phyloP scores from a whole-genome alignment of 169 alveolate genomes.

The Plasmodium vinckei region DNA sequence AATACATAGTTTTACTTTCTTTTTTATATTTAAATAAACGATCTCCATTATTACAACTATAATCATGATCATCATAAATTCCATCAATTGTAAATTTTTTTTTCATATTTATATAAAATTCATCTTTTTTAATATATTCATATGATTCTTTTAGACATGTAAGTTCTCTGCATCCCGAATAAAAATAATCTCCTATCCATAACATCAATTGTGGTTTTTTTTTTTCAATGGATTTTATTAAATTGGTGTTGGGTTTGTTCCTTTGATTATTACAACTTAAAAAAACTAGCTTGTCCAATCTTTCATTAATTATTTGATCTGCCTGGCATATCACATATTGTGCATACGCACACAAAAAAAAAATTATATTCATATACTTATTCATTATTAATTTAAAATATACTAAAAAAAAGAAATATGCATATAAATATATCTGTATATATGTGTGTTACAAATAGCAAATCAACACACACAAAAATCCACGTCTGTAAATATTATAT shows the following conservation, averaged over 20 bases:
- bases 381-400: constrained; percentile 40
- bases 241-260: constrained; percentile 17
- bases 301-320: constrained; percentile 63
- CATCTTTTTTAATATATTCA: constrained; percentile 68
- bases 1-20: constrained; percentile 75
- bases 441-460: no score
- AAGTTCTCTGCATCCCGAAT: constrained; percentile 81
- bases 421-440: background rate
- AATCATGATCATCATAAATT: constrained; percentile 90
- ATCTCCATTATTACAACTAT: constrained; percentile 88
- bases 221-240: constrained; percentile 38
- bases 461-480: no score
- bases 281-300: constrained; percentile 29
- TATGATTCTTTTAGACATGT: constrained; percentile 79
- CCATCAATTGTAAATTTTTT: constrained; percentile 83
- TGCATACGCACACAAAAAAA: constrained; percentile 10
- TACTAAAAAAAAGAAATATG: constrained; percentile 1
- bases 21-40: constrained; percentile 78
- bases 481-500: no score
- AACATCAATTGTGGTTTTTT: constrained; percentile 86
- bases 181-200: constrained; percentile 88
- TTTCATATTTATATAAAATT: constrained; percentile 73
- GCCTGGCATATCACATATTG: constrained; percentile 35
- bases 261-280: constrained; percentile 59
- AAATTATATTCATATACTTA: constrained; percentile 28